A percentile compares a stretch with the other conserved stretches of the same genome.
Conservation (phyloP, 768 basidiomycete species). For the Tulasnella sp. region DNA sequence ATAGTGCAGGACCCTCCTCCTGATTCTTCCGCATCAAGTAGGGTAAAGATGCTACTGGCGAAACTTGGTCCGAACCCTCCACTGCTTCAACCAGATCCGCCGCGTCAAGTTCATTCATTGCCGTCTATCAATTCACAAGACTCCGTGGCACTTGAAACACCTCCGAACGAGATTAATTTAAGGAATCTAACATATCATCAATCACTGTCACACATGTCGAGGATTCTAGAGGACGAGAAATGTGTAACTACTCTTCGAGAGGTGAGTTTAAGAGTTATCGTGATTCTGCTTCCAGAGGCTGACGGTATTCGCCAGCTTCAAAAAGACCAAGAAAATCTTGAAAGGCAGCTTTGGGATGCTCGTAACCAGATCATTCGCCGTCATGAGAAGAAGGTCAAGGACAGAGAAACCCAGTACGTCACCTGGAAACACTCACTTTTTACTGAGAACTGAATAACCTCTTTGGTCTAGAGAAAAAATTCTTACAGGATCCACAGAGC, state of each 20-base stretch:
- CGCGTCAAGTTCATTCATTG: too few species aligned
- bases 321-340: slow-evolving; percentile 55
- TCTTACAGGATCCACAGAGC: slow-evolving; percentile 37
- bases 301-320: slow-evolving; percentile 39
- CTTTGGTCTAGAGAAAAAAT: slow-evolving; percentile 41
- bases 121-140: not conserved
- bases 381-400: slow-evolving; percentile 58
- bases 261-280: slow-evolving; percentile 29
- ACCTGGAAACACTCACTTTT: slow-evolving; percentile 1
- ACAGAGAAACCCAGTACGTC: slow-evolving; percentile 42
- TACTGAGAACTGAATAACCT: not conserved
- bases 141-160: too few species aligned
- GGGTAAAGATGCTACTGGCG: slow-evolving; percentile 13
- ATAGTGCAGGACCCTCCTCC: slow-evolving; percentile 16
- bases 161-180: too few species aligned
- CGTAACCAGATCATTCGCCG: slow-evolving; percentile 46
- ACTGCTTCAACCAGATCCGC: not conserved
- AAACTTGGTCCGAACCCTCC: not conserved
- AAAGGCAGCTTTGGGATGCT: slow-evolving; percentile 55
- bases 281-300: slow-evolving; percentile 7
- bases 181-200: slow-evolving; percentile 51
- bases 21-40: slow-evolving; percentile 8
- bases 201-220: slow-evolving; percentile 50
- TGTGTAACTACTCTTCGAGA: slow-evolving; percentile 40
- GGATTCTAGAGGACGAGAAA: slow-evolving; percentile 40